These are phyloP conservation scores for Linum lewisii DNA, from an alignment of 345 rosid species.

Conservation along the genomic window DNA sequence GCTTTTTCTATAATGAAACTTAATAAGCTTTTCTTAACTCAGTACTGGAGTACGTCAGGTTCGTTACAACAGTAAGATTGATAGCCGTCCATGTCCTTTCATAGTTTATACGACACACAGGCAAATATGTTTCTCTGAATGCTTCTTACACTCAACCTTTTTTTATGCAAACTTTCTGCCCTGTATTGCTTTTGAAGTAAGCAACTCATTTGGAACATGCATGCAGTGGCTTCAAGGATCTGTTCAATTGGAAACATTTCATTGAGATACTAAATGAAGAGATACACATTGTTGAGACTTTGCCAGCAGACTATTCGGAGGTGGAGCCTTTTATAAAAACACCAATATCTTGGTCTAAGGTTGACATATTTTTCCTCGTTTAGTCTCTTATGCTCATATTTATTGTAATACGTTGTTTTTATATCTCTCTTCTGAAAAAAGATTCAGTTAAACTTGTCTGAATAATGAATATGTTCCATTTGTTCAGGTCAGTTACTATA, in stretches of 20 bases:
- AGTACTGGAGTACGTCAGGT: not conserved
- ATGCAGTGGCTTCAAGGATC: constrained; percentile 85
- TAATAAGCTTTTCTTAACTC: too few species aligned
- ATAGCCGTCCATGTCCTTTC: not conserved
- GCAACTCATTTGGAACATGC: constrained; percentile 7
- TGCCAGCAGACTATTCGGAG: constrained; percentile 54
- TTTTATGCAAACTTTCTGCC: not conserved
- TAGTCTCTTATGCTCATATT: too few species aligned
- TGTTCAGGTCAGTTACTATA: constrained; percentile 75
- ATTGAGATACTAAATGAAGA: constrained; percentile 67
- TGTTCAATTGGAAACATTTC: constrained; percentile 88
- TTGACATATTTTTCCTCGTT: constrained; percentile 13
- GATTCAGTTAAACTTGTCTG: not conserved
- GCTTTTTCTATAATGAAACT: not conserved
- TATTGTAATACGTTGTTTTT: too few species aligned
- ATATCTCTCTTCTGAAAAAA: not conserved
- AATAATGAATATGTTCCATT: too few species aligned
- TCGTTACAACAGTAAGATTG: too few species aligned
- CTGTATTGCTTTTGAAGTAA: not conserved
- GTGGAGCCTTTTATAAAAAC: constrained; percentile 64
- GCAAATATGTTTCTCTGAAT: not conserved
- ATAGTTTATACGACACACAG: too few species aligned
- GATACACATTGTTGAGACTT: constrained; percentile 67
- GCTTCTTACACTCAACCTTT: too few species aligned
- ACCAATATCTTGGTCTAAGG: constrained; percentile 97